Conservation (phyloP, 23 red algal genomes). For the Agarophyton chilense region DNA sequence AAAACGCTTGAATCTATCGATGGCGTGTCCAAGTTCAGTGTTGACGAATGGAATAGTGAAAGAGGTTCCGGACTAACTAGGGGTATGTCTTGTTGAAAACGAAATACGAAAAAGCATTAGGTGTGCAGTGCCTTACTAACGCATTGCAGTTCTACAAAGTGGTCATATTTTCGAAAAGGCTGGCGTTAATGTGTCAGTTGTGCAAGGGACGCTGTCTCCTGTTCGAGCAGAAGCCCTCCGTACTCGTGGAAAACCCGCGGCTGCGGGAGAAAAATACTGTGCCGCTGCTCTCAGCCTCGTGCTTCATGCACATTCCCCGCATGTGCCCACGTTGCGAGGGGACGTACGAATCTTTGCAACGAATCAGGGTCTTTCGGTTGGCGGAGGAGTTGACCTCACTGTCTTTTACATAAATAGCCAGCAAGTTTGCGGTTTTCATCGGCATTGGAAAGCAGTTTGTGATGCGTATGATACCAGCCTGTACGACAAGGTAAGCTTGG, state of each 20-base stretch:
- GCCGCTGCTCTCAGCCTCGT: conserved; percentile 77
- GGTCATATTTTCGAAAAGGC: conserved; percentile 75
- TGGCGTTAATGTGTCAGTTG: conserved; percentile 71
- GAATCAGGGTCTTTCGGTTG: not conserved
- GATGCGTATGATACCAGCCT: conserved; percentile 7
- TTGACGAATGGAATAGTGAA: conserved; percentile 17
- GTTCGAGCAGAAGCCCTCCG: conserved; percentile 35
- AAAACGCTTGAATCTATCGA: conserved; percentile 27
- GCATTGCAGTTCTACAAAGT: conserved; percentile 30
- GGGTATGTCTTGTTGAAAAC: conserved; percentile 18
- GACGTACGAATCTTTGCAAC: conserved; percentile 60
- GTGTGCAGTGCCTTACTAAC: not conserved
- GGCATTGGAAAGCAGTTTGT: conserved; percentile 50
- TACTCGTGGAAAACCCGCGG: not conserved
- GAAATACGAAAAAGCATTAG: not conserved
- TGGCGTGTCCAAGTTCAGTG: not conserved
- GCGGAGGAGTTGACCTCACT: conserved; percentile 70
- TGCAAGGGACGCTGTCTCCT: conserved; percentile 38
- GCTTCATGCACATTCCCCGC: conserved; percentile 56
- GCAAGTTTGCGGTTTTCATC: conserved; percentile 37
- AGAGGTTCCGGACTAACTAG: conserved; percentile 20
- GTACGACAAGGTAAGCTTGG: conserved; percentile 20
- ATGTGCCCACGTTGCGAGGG: conserved; percentile 59
- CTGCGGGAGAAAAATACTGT: conserved; percentile 1
- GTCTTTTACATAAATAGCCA: conserved; percentile 34